Conservation (phyloP, 2,329 filamentous ascomycete genomes). For the Penicillium janthinellum region DNA sequence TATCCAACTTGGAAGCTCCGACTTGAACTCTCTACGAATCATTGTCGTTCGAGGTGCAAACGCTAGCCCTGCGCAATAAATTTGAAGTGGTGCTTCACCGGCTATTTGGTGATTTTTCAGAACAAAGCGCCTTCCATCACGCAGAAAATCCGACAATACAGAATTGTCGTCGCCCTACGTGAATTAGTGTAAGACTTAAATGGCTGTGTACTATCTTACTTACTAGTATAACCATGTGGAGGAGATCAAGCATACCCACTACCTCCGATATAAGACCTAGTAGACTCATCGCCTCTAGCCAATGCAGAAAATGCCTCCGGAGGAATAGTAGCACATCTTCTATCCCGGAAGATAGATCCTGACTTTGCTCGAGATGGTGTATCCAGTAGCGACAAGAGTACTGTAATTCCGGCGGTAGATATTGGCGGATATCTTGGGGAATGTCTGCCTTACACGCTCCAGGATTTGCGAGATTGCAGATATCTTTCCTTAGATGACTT, state of each 20-base stretch:
- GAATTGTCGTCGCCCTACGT: not conserved
- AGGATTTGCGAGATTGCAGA: not conserved
- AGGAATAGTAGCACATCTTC: constrained; percentile 20
- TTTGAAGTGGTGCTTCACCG: constrained; percentile 1
- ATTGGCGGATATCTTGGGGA: too few relatives aligned
- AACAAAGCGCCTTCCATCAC: not conserved
- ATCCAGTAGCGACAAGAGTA: constrained; percentile 23
- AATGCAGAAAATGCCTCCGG: constrained; percentile 29
- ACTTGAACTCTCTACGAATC: constrained; percentile 1
- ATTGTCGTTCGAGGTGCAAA: constrained; percentile 4
- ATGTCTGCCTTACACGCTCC: not conserved
- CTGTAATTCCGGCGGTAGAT: constrained; percentile 7
- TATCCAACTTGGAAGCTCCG: constrained; percentile 4
- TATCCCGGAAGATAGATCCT: constrained; percentile 9
- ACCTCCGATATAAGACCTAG: constrained; percentile 23
- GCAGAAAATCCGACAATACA: not conserved
- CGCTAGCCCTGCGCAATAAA: constrained; percentile 4
- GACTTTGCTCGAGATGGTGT: constrained; percentile 25
- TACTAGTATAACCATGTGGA: constrained; percentile 13
- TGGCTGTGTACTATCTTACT: constrained; percentile 4
- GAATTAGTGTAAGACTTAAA: constrained; percentile 13
- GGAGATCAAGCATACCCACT: constrained; percentile 17
- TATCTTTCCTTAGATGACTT: not conserved
- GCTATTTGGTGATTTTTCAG: not conserved
- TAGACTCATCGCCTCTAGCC: constrained; percentile 30